These are phyloP conservation scores for Phoenix roebelenii DNA, from an alignment of 176 grass and related monocot genomes.

Conservation along the genomic window DNA sequence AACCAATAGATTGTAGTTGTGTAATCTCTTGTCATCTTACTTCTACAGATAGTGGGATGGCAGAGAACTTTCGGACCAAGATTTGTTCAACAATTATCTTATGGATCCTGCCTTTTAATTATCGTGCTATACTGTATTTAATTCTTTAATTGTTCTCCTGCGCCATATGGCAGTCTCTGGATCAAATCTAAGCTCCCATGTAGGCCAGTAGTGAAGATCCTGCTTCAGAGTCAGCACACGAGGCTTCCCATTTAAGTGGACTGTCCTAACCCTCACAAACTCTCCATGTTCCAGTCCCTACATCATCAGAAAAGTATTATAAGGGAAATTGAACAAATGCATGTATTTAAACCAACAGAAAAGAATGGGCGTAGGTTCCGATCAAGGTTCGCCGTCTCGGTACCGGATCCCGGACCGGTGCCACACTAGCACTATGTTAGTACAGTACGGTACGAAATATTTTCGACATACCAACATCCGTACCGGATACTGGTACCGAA, in stretches of 20 bases:
- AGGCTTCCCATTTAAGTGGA: conserved; percentile 94
- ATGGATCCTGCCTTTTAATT: background rate
- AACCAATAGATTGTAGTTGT: no score
- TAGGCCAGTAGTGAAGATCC: conserved; percentile 98
- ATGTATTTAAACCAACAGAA: background rate
- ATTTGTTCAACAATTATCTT: no score
- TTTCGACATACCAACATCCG: no score
- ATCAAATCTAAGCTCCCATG: conserved; percentile 91
- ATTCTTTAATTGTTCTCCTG: conserved; percentile 67
- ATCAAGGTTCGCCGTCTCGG: no score
- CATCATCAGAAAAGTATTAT: background rate
- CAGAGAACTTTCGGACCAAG: no score
- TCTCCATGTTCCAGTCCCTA: conserved; percentile 86
- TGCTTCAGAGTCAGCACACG: conserved; percentile 88
- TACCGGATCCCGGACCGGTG: no score
- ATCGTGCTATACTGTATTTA: conserved; percentile 30
- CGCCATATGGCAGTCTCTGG: conserved; percentile 76
- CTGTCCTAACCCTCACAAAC: conserved; percentile 88
- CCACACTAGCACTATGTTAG: no score
- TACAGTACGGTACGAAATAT: no score
- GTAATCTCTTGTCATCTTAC: no score
- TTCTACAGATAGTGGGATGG: no score
- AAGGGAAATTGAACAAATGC: conserved; percentile 4
- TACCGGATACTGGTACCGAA: no score
- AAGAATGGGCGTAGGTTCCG: no score